Conservation (phyloP, 805 yeast genomes). For the Spathaspora gorwiae region DNA sequence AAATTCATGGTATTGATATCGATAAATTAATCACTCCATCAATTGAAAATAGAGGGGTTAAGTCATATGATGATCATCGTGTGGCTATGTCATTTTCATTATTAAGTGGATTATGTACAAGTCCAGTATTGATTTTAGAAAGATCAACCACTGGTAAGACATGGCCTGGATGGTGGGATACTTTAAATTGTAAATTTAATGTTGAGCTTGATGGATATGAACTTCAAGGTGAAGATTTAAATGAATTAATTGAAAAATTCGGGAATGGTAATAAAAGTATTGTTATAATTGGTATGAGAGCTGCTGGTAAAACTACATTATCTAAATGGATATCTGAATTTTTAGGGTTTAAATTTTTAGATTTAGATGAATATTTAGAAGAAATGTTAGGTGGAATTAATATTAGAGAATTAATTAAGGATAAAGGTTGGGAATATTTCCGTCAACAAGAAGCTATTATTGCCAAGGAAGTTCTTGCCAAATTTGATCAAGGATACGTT, state of each 20-base stretch:
- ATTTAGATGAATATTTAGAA: constrained; percentile 73
- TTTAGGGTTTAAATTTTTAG: constrained; percentile 66
- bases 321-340: constrained; percentile 72
- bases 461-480: constrained; percentile 45
- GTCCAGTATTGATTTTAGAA: constrained; percentile 71
- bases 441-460: constrained; percentile 61
- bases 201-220: constrained; percentile 71
- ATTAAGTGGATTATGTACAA: constrained; percentile 65
- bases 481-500: constrained; percentile 49
- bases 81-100: constrained; percentile 97
- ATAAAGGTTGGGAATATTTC: constrained; percentile 84
- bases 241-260: constrained; percentile 11
- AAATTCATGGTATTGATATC: constrained; percentile 64
- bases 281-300: constrained; percentile 93
- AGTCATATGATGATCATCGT: constrained; percentile 91
- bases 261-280: constrained; percentile 52
- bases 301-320: constrained; percentile 90
- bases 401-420: constrained; percentile 58
- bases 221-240: constrained; percentile 16
- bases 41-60: constrained; percentile 50
- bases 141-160: constrained; percentile 94
- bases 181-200: constrained; percentile 63
- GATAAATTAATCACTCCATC: constrained; percentile 52
- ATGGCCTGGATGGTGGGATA: constrained; percentile 99
- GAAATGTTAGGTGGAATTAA: constrained; percentile 37